Percentiles rank a stretch among this genome's conserved stretches.
phyloP scores from a whole-genome alignment of 2,329 filamentous ascomycete genomes.

The Colletotrichum magnum region DNA sequence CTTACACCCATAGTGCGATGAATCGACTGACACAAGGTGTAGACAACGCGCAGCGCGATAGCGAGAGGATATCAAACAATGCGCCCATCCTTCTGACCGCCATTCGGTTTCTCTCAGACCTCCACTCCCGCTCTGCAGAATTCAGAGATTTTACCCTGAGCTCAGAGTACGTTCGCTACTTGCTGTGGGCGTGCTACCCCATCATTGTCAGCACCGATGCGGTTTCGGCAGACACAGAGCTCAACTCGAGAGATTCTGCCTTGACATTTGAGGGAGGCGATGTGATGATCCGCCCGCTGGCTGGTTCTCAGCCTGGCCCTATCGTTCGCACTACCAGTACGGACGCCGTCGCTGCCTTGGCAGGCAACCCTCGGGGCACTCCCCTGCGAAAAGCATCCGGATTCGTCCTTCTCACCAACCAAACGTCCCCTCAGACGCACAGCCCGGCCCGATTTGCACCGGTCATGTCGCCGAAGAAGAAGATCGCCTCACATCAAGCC shows the following conservation, averaged over 20 bases:
- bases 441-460: conserved; percentile 75
- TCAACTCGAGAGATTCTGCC: conserved; percentile 85
- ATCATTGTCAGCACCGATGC: conserved; percentile 89
- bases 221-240: conserved; percentile 85
- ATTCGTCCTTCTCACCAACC: conserved; percentile 87
- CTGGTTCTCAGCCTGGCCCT: conserved; percentile 72
- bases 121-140: conserved; percentile 80
- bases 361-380: conserved; percentile 68
- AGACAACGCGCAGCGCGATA: conserved; percentile 59
- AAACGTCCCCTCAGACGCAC: conserved; percentile 70
- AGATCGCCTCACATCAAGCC: conserved; percentile 64
- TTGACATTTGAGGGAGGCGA: conserved; percentile 89
- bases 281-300: conserved; percentile 84
- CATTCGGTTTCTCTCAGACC: conserved; percentile 82
- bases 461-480: conserved; percentile 71
- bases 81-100: conserved; percentile 80
- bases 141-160: conserved; percentile 87
- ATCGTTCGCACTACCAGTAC: conserved; percentile 80
- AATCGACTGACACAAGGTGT: conserved; percentile 40
- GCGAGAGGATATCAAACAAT: conserved; percentile 65
- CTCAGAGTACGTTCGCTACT: conserved; percentile 85
- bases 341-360: conserved; percentile 63
- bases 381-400: conserved; percentile 86
- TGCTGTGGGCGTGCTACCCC: conserved; percentile 87
- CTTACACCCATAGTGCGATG: no score